Evolutionary conservation across 345 rosid species (phyloP).

Genomic region (Citrus reticulata): DNA sequence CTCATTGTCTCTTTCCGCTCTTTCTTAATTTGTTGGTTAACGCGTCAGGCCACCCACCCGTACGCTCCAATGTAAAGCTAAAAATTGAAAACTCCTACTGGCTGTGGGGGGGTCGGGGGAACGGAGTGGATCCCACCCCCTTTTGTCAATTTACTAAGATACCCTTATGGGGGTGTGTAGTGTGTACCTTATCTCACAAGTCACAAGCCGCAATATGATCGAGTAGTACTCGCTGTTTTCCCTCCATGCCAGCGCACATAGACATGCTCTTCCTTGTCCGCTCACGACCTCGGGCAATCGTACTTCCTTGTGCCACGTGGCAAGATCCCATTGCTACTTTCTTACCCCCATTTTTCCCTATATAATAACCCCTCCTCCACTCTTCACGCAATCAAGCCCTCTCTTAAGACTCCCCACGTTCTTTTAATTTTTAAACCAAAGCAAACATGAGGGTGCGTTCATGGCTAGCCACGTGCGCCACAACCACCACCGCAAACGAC

Average conservation of each 20-base stretch:
- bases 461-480: slow-evolving; percentile 33
- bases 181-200: background rate
- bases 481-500: slow-evolving; percentile 12
- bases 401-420: background rate
- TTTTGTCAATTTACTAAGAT: background rate
- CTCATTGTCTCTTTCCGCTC: background rate
- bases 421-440: background rate
- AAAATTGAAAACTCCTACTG: background rate
- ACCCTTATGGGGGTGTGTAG: background rate
- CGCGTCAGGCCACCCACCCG: slow-evolving; percentile 7
- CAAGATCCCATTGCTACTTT: background rate
- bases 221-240: background rate
- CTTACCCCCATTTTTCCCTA: background rate
- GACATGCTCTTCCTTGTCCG: background rate
- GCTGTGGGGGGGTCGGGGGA: background rate
- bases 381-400: background rate
- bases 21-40: background rate
- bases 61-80: slow-evolving; percentile 4
- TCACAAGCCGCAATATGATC: background rate
- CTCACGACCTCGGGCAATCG: slow-evolving; percentile 3
- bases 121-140: background rate
- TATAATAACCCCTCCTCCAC: background rate
- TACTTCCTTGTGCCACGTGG: slow-evolving; percentile 11
- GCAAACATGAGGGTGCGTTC: slow-evolving; percentile 43
- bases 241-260: background rate